Percentiles rank a stretch among this genome's conserved stretches.
These are phyloP conservation scores for Pseudevernia furfuracea DNA, from an alignment of 495 filamentous ascomycete species.

Conservation along the genomic window DNA sequence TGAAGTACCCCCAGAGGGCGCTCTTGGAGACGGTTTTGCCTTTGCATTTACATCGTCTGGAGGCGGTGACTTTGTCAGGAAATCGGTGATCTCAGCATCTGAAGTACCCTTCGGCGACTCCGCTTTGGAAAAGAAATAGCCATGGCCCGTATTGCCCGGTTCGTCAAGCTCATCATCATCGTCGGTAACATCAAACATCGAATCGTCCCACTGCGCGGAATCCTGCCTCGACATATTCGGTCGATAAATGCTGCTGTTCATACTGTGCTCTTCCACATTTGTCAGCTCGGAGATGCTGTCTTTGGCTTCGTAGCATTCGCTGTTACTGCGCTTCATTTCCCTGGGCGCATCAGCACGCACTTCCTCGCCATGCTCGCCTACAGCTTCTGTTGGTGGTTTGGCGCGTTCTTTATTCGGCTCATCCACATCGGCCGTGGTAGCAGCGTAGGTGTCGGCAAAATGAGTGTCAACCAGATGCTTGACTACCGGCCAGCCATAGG, in stretches of 20 bases:
- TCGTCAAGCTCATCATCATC: conserved; percentile 27
- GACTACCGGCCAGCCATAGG: conserved; percentile 94
- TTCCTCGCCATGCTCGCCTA: conserved; percentile 41
- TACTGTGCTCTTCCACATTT: conserved; percentile 15
- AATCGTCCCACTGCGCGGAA: conserved; percentile 37
- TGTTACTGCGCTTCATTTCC: conserved; percentile 18
- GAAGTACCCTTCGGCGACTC: conserved; percentile 16
- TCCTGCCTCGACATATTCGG: conserved; percentile 28
- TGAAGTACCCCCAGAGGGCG: conserved; percentile 15
- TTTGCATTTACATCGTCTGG: not conserved
- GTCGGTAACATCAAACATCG: conserved; percentile 32
- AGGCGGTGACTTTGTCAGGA: conserved; percentile 19
- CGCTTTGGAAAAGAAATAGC: not conserved
- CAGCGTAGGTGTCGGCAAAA: conserved; percentile 61
- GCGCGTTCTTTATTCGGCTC: conserved; percentile 45
- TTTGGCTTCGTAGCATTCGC: conserved; percentile 24
- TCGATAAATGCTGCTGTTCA: conserved; percentile 18
- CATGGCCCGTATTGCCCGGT: not conserved
- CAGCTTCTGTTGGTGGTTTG: conserved; percentile 33
- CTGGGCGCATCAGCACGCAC: conserved; percentile 20
- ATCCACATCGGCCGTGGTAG: conserved; percentile 51
- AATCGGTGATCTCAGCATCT: conserved; percentile 23
- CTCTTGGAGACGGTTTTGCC: not conserved
- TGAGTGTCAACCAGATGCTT: conserved; percentile 91
- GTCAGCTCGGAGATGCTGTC: conserved; percentile 25